A percentile compares a stretch with the other conserved stretches of the same genome.
Conservation (phyloP, 148 eudicot genomes). For the Persicaria tinctoria region DNA sequence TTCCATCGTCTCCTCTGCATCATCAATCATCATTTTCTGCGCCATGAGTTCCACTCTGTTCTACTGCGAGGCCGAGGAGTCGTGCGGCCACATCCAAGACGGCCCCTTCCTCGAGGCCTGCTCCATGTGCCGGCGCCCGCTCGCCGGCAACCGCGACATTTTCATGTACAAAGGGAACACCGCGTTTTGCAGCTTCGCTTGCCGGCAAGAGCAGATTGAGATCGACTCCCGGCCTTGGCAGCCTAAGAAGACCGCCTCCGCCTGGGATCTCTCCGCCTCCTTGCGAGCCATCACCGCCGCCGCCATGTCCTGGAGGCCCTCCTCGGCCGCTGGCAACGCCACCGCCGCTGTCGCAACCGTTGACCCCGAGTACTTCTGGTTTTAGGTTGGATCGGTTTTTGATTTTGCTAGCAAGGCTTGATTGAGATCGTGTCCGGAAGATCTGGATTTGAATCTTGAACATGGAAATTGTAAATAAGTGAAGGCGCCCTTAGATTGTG, state of each 20-base stretch:
- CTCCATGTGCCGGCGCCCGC: constrained; percentile 8
- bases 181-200: background rate
- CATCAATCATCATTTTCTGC: background rate
- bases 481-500: background rate
- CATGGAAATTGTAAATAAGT: background rate
- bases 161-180: constrained; percentile 8
- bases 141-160: background rate
- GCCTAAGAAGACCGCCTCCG: background rate
- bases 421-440: background rate
- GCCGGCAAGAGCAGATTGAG: constrained; percentile 12
- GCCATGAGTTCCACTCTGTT: constrained; percentile 5
- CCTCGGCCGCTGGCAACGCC: background rate
- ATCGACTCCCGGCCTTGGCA: constrained; percentile 4
- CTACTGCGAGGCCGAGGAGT: constrained; percentile 5
- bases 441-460: constrained; percentile 1
- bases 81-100: background rate
- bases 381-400: background rate
- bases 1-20: background rate
- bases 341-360: background rate
- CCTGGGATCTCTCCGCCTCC: constrained; percentile 10
- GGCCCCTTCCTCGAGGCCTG: background rate
- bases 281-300: constrained; percentile 3
- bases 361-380: constrained; percentile 11
- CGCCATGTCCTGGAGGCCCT: constrained; percentile 5
- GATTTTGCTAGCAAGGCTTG: background rate